phyloP scores from a whole-genome alignment of 768 basidiomycete genomes.

The Floccularia luteovirens region DNA sequence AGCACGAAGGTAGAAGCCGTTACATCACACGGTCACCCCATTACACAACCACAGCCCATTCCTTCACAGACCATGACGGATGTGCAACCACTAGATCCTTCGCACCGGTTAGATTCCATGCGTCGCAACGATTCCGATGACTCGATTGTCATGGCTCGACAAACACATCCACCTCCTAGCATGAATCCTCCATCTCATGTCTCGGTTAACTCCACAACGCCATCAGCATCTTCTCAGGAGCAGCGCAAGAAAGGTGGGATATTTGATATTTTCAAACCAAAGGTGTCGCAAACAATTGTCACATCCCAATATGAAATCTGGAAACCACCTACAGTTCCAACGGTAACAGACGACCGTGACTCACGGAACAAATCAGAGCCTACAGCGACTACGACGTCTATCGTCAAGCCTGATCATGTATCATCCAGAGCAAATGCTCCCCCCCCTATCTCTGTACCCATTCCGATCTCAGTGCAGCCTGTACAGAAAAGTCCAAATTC shows the following conservation, averaged over 20 bases:
- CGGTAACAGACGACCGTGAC: conserved; percentile 9
- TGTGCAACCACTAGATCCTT: too few species aligned
- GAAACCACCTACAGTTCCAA: conserved; percentile 11
- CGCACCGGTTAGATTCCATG: not conserved
- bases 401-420: too few species aligned
- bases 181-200: conserved; percentile 33
- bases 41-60: too few species aligned
- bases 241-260: conserved; percentile 29
- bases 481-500: conserved; percentile 31
- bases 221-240: conserved; percentile 30
- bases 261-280: conserved; percentile 25
- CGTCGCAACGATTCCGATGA: conserved; percentile 35
- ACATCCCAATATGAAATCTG: conserved; percentile 17
- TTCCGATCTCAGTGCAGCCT: too few species aligned
- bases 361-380: conserved; percentile 8
- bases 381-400: too few species aligned
- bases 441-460: too few species aligned
- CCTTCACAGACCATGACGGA: too few species aligned
- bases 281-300: conserved; percentile 10
- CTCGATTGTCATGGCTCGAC: conserved; percentile 53
- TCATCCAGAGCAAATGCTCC: too few species aligned
- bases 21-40: too few species aligned
- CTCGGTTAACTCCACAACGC: conserved; percentile 27
- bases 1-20: too few species aligned
- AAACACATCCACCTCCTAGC: conserved; percentile 49